A percentile compares a stretch with the other conserved stretches of the same genome.
Conservation (phyloP, 2,329 filamentous ascomycete species). For the Paraphaeosphaeria minitans region DNA sequence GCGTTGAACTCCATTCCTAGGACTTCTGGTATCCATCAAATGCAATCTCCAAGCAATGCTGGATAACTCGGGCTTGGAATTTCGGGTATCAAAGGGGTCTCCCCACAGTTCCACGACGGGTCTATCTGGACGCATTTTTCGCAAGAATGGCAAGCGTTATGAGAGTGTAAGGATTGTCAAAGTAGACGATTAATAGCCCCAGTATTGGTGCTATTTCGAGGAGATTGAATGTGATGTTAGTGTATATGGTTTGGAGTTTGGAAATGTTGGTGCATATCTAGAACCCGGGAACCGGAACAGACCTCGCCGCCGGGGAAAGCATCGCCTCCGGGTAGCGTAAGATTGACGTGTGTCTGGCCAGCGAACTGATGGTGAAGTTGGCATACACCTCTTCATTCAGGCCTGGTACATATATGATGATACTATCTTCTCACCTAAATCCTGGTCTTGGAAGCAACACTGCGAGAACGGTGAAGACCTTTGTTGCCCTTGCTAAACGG, state of each 20-base stretch:
- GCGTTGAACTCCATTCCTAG: no score
- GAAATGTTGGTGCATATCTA: constrained; percentile 26
- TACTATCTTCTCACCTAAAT: constrained; percentile 29
- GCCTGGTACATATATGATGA: constrained; percentile 30
- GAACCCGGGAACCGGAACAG: constrained; percentile 24
- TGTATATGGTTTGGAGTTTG: constrained; percentile 27
- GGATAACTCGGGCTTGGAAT: no score
- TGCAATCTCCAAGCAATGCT: no score
- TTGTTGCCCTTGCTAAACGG: constrained; percentile 33
- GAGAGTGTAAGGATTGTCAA: no score
- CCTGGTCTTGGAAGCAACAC: constrained; percentile 24
- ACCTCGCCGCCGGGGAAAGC: constrained; percentile 23
- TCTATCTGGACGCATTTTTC: no score
- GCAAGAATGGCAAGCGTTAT: no score
- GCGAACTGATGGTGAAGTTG: constrained; percentile 26
- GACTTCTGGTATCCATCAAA: no score
- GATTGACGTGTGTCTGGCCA: constrained; percentile 30
- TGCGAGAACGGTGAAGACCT: constrained; percentile 33
- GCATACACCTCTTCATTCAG: constrained; percentile 22
- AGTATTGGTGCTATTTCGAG: constrained; percentile 27
- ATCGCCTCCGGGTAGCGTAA: constrained; percentile 31
- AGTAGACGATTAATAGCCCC: no score
- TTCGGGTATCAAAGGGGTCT: no score
- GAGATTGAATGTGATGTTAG: constrained; percentile 31
- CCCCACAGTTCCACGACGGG: no score